Conservation (phyloP, 371 early-diverging fungal species). For the Mortierella sp. region DNA sequence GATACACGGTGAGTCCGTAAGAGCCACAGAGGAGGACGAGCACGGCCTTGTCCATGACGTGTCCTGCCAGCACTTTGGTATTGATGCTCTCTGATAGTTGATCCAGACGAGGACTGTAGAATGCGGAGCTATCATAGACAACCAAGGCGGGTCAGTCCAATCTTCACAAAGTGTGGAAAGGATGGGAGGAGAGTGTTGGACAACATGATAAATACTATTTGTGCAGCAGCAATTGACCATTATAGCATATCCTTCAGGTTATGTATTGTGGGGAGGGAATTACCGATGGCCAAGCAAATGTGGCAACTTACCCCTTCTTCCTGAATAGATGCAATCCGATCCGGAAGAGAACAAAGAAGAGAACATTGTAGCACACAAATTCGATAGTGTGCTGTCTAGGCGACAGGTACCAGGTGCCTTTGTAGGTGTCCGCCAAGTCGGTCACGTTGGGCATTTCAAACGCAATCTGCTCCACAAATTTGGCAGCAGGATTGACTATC, state of each 20-base stretch:
- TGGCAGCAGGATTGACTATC: slow-evolving; percentile 42
- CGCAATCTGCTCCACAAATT: slow-evolving; percentile 42
- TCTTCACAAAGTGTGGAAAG: too few species aligned
- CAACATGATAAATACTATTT: background rate
- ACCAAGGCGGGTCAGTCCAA: too few species aligned
- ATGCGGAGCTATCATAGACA: slow-evolving; percentile 32
- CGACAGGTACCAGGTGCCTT: slow-evolving; percentile 54
- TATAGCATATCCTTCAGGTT: too few species aligned
- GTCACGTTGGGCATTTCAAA: slow-evolving; percentile 51
- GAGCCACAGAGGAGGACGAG: slow-evolving; percentile 40
- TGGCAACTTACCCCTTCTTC: slow-evolving; percentile 44
- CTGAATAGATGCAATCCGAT: slow-evolving; percentile 30
- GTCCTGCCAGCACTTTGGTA: slow-evolving; percentile 39
- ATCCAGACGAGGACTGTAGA: slow-evolving; percentile 48
- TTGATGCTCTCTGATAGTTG: slow-evolving; percentile 46
- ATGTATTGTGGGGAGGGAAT: background rate
- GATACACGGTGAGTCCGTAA: slow-evolving; percentile 48
- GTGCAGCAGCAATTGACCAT: too few species aligned
- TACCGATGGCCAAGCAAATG: background rate
- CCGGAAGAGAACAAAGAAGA: slow-evolving; percentile 45
- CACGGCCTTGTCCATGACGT: slow-evolving; percentile 51
- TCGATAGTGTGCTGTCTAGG: slow-evolving; percentile 52
- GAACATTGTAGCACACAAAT: slow-evolving; percentile 50
- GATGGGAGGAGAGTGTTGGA: background rate
- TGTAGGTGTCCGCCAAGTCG: slow-evolving; percentile 52